Base-by-base conservation (phyloP, 495 filamentous ascomycete species). In the Schizothecium vesticola region DNA sequence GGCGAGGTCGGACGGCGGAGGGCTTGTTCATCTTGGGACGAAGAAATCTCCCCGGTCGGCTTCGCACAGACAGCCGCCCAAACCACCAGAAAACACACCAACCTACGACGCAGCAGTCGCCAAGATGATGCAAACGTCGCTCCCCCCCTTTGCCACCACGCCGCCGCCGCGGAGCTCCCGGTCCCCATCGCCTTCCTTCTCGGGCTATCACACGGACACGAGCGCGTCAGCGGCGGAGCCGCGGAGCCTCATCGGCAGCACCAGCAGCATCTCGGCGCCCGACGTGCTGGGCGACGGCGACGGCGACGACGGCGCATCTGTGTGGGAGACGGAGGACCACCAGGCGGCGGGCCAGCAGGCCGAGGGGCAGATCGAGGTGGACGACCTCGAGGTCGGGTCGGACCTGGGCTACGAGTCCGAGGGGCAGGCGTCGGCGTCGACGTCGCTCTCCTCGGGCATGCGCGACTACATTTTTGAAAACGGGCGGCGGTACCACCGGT, bases 401-500 rank as follows among this genome's bases (percentile, higher is more conserved):
- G 83, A 85, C 66, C 80, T 72, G 1, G 83, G 84, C 23, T 86
- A 86, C 71, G 82, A 78, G 58, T 79, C 79, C 5, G 84, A 83
- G 69, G 64, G 61, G 13, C 57, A 73, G 33, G 74, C 71, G 1
- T 72, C 75, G 13, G 80, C 77, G 12, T 82, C 80, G 29, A 84
- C 85, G 4, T 86, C 85, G 3, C 59, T 89, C 23, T 75, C 80
- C 6, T 84, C 83, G 13, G 83, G 79, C 22, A 75, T 89, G 22
- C 79, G 80, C 63, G 79, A 89, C 66, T 90, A 85, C 69, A 75
- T 80, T 28, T 85, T 80, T 66, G 88, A 92, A 72, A 91, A 92
- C 71, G 89, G 89, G 22, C 79, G 89, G 56, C 81, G 89, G 57
- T 92, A 92, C 72, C 88, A 91, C 70, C 82, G 81, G 65, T 91